phyloP scores from a whole-genome alignment of 2,329 filamentous ascomycete genomes.

The Orbilia quercus region DNA sequence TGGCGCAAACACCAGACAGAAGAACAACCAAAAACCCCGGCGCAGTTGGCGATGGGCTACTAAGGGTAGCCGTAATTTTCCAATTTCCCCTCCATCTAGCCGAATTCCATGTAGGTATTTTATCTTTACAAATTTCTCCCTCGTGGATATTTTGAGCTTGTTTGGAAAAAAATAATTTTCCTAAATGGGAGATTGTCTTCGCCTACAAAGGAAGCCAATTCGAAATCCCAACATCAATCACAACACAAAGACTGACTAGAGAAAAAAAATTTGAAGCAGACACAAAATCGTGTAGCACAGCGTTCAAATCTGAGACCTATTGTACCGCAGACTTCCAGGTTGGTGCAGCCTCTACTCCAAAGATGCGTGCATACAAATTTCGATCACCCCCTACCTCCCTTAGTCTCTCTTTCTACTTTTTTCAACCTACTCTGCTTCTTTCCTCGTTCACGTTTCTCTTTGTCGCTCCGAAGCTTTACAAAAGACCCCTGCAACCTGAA shows the following conservation, averaged over 20 bases:
- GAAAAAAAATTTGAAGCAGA: conserved; percentile 49
- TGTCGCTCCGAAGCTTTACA: not conserved
- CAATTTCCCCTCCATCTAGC: conserved; percentile 10
- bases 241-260: conserved; percentile 49
- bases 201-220: conserved; percentile 49
- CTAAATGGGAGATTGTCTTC: conserved; percentile 22
- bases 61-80: conserved; percentile 13
- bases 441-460: conserved; percentile 3
- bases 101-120: conserved; percentile 15
- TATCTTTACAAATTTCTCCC: not conserved
- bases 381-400: conserved; percentile 7
- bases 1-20: not conserved
- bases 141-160: conserved; percentile 28
- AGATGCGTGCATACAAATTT: conserved; percentile 25
- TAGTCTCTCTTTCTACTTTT: conserved; percentile 2
- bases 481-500: conserved; percentile 10
- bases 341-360: conserved; percentile 29
- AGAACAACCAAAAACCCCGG: conserved; percentile 28
- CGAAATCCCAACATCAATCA: conserved; percentile 46
- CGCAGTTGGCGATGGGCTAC: conserved; percentile 31
- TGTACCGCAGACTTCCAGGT: conserved; percentile 47
- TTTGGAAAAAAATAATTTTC: conserved; percentile 32
- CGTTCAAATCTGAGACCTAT: conserved; percentile 52
- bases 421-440: conserved; percentile 1
- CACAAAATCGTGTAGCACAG: conserved; percentile 49